These are phyloP conservation scores for Xylariales sp. DNA, from an alignment of 2,329 filamentous ascomycete species.

Conservation along the genomic window DNA sequence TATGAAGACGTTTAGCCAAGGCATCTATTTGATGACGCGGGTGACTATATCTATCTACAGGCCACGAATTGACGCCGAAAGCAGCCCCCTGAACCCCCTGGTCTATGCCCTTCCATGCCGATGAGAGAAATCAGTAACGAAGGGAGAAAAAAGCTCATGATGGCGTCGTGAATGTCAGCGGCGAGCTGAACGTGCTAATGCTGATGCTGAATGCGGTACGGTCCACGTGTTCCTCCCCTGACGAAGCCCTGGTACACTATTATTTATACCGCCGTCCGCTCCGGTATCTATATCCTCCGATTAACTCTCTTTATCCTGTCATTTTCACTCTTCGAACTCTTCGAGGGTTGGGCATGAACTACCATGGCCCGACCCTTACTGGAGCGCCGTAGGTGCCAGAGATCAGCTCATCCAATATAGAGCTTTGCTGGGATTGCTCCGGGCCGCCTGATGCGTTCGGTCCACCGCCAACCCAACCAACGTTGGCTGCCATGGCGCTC, in stretches of 20 bases:
- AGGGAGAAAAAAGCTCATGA: constrained; percentile 1
- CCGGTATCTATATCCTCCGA: background rate
- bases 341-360: background rate
- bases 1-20: background rate
- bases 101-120: constrained; percentile 7
- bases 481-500: constrained; percentile 65
- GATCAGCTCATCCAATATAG: constrained; percentile 59
- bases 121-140: background rate
- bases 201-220: background rate
- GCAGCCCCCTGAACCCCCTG: constrained; percentile 2
- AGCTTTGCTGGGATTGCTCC: constrained; percentile 35
- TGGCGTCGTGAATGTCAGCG: constrained; percentile 6
- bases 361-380: constrained; percentile 58
- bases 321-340: background rate
- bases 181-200: constrained; percentile 5
- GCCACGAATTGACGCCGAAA: background rate
- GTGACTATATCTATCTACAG: background rate
- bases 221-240: background rate
- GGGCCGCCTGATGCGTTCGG: constrained; percentile 11
- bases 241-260: no score
- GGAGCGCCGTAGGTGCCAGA: constrained; percentile 56
- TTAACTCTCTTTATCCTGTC: background rate
- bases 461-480: constrained; percentile 69
- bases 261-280: background rate
- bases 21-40: background rate